These are phyloP conservation scores for Nakazawaea ishiwadae DNA, from an alignment of 805 yeast species.

Conservation along the genomic window DNA sequence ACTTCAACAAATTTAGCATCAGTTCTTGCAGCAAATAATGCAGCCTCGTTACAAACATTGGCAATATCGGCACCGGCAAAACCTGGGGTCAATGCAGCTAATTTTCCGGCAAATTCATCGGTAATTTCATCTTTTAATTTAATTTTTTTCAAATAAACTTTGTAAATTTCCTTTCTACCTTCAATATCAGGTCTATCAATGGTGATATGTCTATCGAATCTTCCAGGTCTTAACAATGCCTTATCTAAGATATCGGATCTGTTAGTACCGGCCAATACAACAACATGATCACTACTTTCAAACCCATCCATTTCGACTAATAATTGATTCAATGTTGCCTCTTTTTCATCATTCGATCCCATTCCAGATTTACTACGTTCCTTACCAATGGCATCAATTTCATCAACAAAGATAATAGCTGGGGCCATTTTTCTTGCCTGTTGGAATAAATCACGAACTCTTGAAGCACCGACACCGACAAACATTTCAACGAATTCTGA, in stretches of 20 bases:
- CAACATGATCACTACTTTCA: constrained; percentile 84
- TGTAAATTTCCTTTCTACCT: constrained; percentile 90
- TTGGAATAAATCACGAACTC: constrained; percentile 92
- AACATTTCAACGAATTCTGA: constrained; percentile 98
- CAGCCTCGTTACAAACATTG: constrained; percentile 95
- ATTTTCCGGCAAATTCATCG: constrained; percentile 69
- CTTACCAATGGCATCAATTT: constrained; percentile 99
- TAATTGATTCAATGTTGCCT: constrained; percentile 90
- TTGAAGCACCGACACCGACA: constrained; percentile 98
- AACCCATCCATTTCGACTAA: constrained; percentile 99
- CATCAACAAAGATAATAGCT: constrained; percentile 93
- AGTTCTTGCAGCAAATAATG: constrained; percentile 89
- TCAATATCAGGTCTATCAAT: constrained; percentile 93
- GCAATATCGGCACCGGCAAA: constrained; percentile 99
- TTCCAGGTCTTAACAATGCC: constrained; percentile 94
- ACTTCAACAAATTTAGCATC: constrained; percentile 66
- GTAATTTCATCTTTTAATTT: constrained; percentile 43
- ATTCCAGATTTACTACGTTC: constrained; percentile 73
- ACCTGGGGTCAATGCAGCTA: constrained; percentile 96
- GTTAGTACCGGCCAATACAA: constrained; percentile 96
- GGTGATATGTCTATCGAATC: constrained; percentile 90
- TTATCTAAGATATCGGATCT: constrained; percentile 90
- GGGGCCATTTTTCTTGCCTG: constrained; percentile 95
- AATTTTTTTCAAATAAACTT: constrained; percentile 76
- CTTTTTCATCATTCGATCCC: constrained; percentile 95